Percentiles rank a stretch among this genome's conserved stretches.
Conservation (phyloP, 805 yeast genomes). For the Kluyveromyces starmeri region DNA sequence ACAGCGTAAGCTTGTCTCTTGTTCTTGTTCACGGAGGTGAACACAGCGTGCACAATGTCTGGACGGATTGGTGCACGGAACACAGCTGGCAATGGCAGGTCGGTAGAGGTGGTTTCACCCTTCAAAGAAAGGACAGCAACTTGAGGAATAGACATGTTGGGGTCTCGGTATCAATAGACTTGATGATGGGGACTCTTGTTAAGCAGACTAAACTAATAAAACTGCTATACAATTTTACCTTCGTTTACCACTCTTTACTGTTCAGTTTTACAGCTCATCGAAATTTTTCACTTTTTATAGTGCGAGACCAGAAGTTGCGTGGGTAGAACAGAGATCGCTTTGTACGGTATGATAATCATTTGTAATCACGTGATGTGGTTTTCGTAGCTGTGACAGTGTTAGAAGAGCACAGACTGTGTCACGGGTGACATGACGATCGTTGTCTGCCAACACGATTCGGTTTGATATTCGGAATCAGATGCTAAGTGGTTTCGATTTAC, state of each 20-base stretch:
- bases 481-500: too few relatives aligned
- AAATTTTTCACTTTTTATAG: conserved; percentile 6
- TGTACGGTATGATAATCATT: neutral
- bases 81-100: conserved; percentile 95
- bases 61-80: conserved; percentile 99
- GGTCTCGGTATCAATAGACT: too few relatives aligned
- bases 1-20: conserved; percentile 99
- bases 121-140: conserved; percentile 85
- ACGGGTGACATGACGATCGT: too few relatives aligned
- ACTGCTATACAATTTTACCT: too few relatives aligned
- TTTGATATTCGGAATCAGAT: too few relatives aligned
- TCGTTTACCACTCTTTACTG: too few relatives aligned
- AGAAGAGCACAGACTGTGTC: too few relatives aligned
- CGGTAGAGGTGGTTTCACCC: conserved; percentile 79
- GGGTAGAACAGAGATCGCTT: neutral
- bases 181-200: conserved; percentile 3
- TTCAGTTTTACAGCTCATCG: neutral
- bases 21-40: conserved; percentile 98
- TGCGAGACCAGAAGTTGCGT: neutral
- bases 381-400: too few relatives aligned
- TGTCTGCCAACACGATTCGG: too few relatives aligned
- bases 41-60: conserved; percentile 97
- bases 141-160: conserved; percentile 77
- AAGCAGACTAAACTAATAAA: conserved; percentile 5
- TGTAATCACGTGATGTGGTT: too few relatives aligned